Conservation (phyloP, 116 monocot genomes). For the Iris pallida region DNA sequence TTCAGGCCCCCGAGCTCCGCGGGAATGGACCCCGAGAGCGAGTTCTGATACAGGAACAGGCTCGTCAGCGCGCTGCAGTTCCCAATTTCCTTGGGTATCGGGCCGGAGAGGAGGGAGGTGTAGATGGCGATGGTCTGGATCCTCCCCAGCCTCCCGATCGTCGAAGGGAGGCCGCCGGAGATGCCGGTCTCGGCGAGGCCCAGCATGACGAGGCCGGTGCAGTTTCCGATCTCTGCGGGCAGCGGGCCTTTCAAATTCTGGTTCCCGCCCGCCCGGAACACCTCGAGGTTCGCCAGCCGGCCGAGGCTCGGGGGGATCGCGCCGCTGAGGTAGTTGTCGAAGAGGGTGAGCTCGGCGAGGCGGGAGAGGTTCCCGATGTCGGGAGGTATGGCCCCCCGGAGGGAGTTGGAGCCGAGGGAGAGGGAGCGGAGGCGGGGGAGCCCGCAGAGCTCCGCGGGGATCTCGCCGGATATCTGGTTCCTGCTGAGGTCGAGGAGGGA, state of each 20-base stretch:
- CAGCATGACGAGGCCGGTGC: conserved; percentile 55
- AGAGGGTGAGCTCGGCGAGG: conserved; percentile 53
- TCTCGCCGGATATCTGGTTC: conserved; percentile 73
- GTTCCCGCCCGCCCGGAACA: conserved; percentile 88
- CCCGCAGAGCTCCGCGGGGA: conserved; percentile 61
- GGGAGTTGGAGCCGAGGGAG: conserved; percentile 59
- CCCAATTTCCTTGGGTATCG: conserved; percentile 71
- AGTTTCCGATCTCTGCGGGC: conserved; percentile 80
- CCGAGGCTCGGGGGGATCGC: conserved; percentile 65
- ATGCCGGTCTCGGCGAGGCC: conserved; percentile 87
- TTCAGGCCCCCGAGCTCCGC: conserved; percentile 48
- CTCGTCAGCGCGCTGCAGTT: conserved; percentile 63
- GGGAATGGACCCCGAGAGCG: conserved; percentile 67
- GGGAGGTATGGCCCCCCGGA: conserved; percentile 61
- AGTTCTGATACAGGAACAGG: conserved; percentile 86
- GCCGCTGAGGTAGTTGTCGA: conserved; percentile 67
- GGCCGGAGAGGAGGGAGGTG: conserved; percentile 65
- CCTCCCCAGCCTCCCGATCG: conserved; percentile 54
- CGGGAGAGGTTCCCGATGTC: conserved; percentile 61
- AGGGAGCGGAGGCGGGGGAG: conserved; percentile 53
- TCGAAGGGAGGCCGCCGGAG: conserved; percentile 55
- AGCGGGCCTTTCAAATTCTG: conserved; percentile 53
- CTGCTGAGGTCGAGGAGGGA: conserved; percentile 58
- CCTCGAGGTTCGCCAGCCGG: conserved; percentile 43
- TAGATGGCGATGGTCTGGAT: conserved; percentile 82